Evolutionary conservation across 768 basidiomycete species (phyloP), one percentile per base, ranked within the genome.

Genomic region (Pleurotus pulmonarius): DNA sequence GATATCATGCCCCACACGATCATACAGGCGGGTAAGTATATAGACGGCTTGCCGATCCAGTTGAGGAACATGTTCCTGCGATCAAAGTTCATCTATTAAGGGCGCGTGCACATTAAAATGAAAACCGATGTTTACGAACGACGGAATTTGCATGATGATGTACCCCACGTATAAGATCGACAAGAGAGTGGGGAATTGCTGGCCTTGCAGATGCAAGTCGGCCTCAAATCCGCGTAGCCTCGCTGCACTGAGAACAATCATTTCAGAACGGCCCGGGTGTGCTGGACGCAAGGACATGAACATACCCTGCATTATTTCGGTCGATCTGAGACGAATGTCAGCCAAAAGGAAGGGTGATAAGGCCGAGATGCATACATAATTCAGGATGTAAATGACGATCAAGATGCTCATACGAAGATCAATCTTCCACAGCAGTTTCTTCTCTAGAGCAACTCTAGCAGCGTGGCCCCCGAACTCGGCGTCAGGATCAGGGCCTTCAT

Each of bases 71-170:
- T 88, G 60, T 91, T 92, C 15, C 88, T 91, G 61, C 22, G 53
- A 38, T 52, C 44, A 11, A 48, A n/a, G n/a, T n/a, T 16, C 20
- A 29, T 3, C 49, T 29, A 49, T 16, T 25, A n/a, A 58, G 20
- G 15, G 48, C 26, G 38, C 16, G 6, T 6, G 22, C 38, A 15
- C 26, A 47, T n/a, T 9, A 9, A 45, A 45, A 11, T 29, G 13
- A 5, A 12, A 12, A 16, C 20, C 11, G 16, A 26, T 55, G 29
- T 25, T 29, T 3, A 70, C 85, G 70, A 62, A 87, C 85, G 85
- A 88, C 41, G 88, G 88, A 54, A 91, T 78, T 66, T 91, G 89
- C 88, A 90, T 89, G 39, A 88, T 68, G 56, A 87, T 87, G 64
- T 90, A 90, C 9, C 88, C 77, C 44, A 89, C 76, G 62, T 88